phyloP scores from a whole-genome alignment of 73 alveolate species.

The Tetrahymena elliotti region DNA sequence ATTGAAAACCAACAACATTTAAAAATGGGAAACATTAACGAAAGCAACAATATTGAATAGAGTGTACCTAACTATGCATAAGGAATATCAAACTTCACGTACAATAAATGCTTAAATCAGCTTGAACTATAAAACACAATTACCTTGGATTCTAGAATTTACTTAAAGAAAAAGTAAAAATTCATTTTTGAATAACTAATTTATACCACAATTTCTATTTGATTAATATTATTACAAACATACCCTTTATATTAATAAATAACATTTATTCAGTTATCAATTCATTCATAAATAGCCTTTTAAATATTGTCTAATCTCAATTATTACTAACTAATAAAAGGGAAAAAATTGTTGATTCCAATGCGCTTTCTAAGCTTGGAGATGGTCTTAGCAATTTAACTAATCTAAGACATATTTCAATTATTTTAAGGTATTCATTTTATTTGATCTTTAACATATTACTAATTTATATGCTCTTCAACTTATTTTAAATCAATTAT shows the following conservation, averaged over 20 bases:
- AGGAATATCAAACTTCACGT: background rate
- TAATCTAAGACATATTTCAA: background rate
- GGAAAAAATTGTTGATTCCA: background rate
- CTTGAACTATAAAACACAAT: background rate
- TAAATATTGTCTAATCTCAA: background rate
- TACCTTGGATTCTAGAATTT: background rate
- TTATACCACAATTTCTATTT: background rate
- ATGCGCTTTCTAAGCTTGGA: background rate
- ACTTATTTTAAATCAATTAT: background rate
- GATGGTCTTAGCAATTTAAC: background rate
- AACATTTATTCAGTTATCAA: too few species aligned
- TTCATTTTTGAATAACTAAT: background rate
- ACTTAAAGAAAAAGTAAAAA: background rate
- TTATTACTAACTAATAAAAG: background rate
- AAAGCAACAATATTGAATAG: background rate
- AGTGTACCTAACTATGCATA: background rate
- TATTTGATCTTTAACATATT: background rate
- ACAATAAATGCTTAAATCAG: background rate
- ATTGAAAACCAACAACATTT: background rate
- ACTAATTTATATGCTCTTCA: background rate
- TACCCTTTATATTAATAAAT: background rate
- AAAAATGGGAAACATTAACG: background rate
- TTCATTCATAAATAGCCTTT: background rate
- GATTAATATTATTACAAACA: background rate
- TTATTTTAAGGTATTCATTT: background rate